Evolutionary conservation across 1,139 yeast genomes (phyloP).

Genomic region (Eremothecium sinecaudum): DNA sequence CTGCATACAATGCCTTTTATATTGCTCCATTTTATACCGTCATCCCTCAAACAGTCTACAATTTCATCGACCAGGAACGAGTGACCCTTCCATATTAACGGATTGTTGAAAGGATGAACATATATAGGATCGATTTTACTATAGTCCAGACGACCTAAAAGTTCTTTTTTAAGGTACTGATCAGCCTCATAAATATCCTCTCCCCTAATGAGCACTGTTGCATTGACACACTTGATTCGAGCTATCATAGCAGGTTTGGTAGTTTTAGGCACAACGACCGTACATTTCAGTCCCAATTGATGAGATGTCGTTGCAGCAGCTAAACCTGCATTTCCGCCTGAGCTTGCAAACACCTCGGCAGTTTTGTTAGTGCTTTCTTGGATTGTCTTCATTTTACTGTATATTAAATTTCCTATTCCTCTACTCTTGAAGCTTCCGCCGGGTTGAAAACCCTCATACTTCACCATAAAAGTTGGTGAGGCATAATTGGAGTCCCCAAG

Average conservation of each 20-base stretch:
- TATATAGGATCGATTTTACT: constrained; percentile 39
- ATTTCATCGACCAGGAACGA: constrained; percentile 52
- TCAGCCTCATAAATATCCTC: constrained; percentile 62
- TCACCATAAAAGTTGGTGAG: constrained; percentile 45
- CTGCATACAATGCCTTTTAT: constrained; percentile 57
- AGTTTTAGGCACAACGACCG: constrained; percentile 54
- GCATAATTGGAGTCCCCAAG: constrained; percentile 13
- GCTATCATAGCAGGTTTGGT: constrained; percentile 37
- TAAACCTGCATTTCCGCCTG: constrained; percentile 75
- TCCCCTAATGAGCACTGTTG: constrained; percentile 48
- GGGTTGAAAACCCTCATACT: constrained; percentile 61
- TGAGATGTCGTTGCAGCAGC: constrained; percentile 61
- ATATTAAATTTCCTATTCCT: constrained; percentile 48
- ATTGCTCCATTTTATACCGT: constrained; percentile 17
- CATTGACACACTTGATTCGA: constrained; percentile 40
- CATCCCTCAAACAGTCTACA: constrained; percentile 33
- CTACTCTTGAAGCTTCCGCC: constrained; percentile 65
- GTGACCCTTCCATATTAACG: constrained; percentile 62
- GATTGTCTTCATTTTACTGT: constrained; percentile 25
- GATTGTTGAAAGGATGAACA: constrained; percentile 64
- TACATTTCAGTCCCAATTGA: constrained; percentile 41
- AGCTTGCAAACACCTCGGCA: constrained; percentile 49
- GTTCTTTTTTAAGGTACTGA: constrained; percentile 34
- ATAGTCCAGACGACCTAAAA: constrained; percentile 32
- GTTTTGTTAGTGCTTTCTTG: constrained; percentile 15